Evolutionary conservation across 345 rosid species (phyloP).

Genomic region (Heritiera littoralis): DNA sequence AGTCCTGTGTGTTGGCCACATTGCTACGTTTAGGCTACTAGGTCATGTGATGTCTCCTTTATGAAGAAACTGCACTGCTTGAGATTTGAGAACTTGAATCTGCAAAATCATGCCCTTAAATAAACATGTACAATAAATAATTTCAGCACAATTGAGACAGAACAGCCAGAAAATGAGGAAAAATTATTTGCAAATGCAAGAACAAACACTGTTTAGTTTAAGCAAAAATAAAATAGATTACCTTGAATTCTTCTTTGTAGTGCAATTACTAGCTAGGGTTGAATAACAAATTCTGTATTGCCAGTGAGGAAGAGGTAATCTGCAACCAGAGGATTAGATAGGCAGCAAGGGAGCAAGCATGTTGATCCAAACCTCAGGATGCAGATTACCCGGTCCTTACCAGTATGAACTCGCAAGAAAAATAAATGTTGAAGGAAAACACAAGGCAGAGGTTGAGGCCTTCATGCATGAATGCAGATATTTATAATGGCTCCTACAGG

Average conservation of each 20-base stretch:
- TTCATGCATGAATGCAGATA: slow-evolving; percentile 31
- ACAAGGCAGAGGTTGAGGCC: slow-evolving; percentile 17
- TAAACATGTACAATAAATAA: neutral
- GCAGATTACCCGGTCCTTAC: slow-evolving; percentile 65
- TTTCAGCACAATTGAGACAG: neutral
- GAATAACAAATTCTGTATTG: slow-evolving; percentile 28
- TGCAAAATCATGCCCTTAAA: slow-evolving; percentile 13
- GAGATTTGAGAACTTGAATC: neutral
- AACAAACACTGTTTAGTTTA: neutral
- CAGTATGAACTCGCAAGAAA: slow-evolving; percentile 22
- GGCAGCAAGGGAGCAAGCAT: slow-evolving; percentile 9
- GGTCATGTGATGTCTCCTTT: neutral
- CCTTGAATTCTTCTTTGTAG: neutral
- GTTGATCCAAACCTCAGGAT: slow-evolving; percentile 72
- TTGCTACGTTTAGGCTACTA: neutral
- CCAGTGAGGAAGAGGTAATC: slow-evolving; percentile 57
- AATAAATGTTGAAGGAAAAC: neutral
- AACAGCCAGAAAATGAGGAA: neutral
- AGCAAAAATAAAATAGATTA: neutral
- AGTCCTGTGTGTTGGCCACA: neutral
- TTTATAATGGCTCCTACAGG: slow-evolving; percentile 45
- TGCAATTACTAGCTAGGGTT: neutral
- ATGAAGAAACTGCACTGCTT: slow-evolving; percentile 3
- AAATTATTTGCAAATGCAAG: neutral
- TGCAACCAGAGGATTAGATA: slow-evolving; percentile 59